phyloP scores from a whole-genome alignment of 768 basidiomycete genomes.

The Hygrophoropsis aurantiaca region DNA sequence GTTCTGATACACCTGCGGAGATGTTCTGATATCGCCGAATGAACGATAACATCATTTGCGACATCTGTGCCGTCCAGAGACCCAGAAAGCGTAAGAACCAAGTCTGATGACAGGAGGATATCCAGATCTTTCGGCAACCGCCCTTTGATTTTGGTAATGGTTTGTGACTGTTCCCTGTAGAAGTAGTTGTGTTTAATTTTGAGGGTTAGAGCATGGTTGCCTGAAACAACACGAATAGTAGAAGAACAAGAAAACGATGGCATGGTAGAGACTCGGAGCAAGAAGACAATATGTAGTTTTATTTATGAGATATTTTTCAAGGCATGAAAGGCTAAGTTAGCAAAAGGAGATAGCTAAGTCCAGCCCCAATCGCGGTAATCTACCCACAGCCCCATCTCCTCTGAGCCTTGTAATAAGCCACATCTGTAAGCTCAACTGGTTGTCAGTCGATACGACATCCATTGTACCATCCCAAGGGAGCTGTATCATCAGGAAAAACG shows the following conservation, averaged over 20 bases:
- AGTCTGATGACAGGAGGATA: slow-evolving; percentile 47
- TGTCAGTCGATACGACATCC: slow-evolving; percentile 4
- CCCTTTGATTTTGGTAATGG: slow-evolving; percentile 28
- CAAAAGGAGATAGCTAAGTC: slow-evolving; percentile 8
- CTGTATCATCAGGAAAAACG: slow-evolving; percentile 13
- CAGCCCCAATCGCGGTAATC: slow-evolving; percentile 22
- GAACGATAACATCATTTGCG: slow-evolving; percentile 36
- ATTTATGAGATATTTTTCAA: slow-evolving; percentile 11
- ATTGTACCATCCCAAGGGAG: slow-evolving; percentile 13
- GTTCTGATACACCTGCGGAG: slow-evolving; percentile 49
- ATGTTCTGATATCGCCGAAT: slow-evolving; percentile 51
- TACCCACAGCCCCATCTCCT: slow-evolving; percentile 28
- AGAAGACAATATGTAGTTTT: slow-evolving; percentile 10
- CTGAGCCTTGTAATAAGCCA: slow-evolving; percentile 16
- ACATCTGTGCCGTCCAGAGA: slow-evolving; percentile 44
- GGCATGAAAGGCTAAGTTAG: slow-evolving; percentile 22
- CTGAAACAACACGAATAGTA: slow-evolving; percentile 42
- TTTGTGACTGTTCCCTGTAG: slow-evolving; percentile 30
- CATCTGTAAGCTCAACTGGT: slow-evolving; percentile 12
- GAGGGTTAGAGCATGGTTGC: slow-evolving; percentile 45
- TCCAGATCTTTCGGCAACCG: slow-evolving; percentile 42
- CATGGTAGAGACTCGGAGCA: slow-evolving; percentile 16
- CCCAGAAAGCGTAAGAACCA: slow-evolving; percentile 57
- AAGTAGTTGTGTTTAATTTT: slow-evolving; percentile 45
- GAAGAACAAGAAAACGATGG: slow-evolving; percentile 31